phyloP scores from a whole-genome alignment of 2,329 filamentous ascomycete species.

The Hypoxylon sp. region DNA sequence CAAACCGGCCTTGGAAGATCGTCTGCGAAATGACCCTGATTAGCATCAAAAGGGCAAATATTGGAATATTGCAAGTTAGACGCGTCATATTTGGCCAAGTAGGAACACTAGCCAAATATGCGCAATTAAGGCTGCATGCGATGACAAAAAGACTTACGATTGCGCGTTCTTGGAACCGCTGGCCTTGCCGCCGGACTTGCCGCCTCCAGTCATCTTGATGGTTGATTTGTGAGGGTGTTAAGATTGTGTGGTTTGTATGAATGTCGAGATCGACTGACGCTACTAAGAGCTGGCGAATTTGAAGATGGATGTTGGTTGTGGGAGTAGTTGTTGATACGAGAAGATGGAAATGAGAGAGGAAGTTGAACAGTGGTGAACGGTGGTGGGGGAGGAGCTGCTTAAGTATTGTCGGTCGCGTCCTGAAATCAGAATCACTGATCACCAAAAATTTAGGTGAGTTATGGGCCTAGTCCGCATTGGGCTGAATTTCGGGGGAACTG shows the following conservation, averaged over 20 bases:
- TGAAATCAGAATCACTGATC: slow-evolving; percentile 50
- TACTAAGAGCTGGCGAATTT: slow-evolving; percentile 43
- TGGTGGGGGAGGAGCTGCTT: slow-evolving; percentile 53
- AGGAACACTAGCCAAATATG: neutral
- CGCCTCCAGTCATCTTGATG: slow-evolving; percentile 99
- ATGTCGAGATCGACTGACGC: slow-evolving; percentile 43
- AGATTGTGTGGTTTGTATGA: slow-evolving; percentile 35
- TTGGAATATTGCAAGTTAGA: slow-evolving; percentile 46
- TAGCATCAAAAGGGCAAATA: slow-evolving; percentile 52
- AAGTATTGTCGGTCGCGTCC: slow-evolving; percentile 54
- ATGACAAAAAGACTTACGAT: slow-evolving; percentile 82
- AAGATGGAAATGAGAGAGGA: slow-evolving; percentile 56
- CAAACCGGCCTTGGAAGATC: slow-evolving; percentile 99
- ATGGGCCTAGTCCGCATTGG: slow-evolving; percentile 46
- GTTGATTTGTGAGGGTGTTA: slow-evolving; percentile 53
- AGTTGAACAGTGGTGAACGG: slow-evolving; percentile 50
- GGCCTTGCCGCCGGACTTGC: slow-evolving; percentile 99
- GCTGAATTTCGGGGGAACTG: slow-evolving; percentile 39
- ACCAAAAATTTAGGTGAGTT: slow-evolving; percentile 45
- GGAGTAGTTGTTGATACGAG: slow-evolving; percentile 51
- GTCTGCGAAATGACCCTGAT: slow-evolving; percentile 71
- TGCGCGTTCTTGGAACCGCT: slow-evolving; percentile 99
- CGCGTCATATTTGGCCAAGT: slow-evolving; percentile 54
- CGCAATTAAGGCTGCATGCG: neutral
- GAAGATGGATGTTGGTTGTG: slow-evolving; percentile 46